Evolutionary conservation across 352 stramenopile species (phyloP).

Genomic region (Phytophthora boehmeriae): DNA sequence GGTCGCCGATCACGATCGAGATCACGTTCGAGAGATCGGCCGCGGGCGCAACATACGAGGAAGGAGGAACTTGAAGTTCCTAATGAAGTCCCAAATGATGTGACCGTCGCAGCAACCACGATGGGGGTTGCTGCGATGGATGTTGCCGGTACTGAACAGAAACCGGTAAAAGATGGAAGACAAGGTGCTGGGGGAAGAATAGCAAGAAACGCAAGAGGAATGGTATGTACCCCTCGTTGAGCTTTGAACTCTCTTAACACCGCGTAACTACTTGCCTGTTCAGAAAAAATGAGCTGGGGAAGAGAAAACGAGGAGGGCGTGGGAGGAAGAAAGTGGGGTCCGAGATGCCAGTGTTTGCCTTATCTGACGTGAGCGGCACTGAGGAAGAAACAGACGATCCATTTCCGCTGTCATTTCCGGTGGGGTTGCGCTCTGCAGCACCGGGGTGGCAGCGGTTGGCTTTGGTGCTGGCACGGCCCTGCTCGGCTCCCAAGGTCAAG

Average conservation of each 20-base stretch:
- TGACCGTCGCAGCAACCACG: constrained; percentile 1
- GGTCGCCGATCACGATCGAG: constrained; percentile 17
- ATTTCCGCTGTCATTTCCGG: constrained; percentile 31
- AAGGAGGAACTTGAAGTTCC: constrained; percentile 4
- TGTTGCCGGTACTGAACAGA: constrained; percentile 12
- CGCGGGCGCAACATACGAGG: constrained; percentile 10
- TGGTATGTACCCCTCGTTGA: constrained; percentile 15
- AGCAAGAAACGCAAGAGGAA: constrained; percentile 44
- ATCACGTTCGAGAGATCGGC: constrained; percentile 35
- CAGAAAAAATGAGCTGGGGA: constrained; percentile 22
- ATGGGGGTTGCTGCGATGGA: constrained; percentile 14
- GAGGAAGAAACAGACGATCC: constrained; percentile 37
- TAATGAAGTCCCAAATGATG: constrained; percentile 5
- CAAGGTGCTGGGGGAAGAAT: constrained; percentile 13
- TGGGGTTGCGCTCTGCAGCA: constrained; percentile 19
- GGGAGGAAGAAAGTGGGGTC: constrained; percentile 2
- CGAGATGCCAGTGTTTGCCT: constrained; percentile 25
- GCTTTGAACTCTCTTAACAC: neutral
- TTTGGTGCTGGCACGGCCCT: constrained; percentile 19
- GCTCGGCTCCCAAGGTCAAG: constrained; percentile 17
- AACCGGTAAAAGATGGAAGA: constrained; percentile 21
- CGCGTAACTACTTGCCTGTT: neutral
- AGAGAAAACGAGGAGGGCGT: constrained; percentile 23
- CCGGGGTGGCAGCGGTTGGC: constrained; percentile 15
- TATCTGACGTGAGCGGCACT: constrained; percentile 45